phyloP scores from a whole-genome alignment of 345 rosid genomes.

The Hypericum androsaemum region DNA sequence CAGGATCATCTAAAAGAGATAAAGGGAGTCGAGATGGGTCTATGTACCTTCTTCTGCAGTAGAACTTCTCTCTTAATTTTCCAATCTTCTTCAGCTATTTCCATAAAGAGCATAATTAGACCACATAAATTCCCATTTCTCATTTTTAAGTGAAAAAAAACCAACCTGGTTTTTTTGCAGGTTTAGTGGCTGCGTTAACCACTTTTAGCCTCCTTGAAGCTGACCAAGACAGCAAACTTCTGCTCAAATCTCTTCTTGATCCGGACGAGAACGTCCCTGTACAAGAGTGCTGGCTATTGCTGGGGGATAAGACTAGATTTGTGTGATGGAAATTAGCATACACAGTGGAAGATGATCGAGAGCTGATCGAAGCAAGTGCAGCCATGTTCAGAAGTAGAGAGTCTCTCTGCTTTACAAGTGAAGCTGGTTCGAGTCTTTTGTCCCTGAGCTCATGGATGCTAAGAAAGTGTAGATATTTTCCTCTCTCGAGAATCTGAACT shows the following conservation, averaged over 20 bases:
- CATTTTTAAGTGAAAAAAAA: background rate
- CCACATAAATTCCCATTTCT: background rate
- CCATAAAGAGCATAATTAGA: constrained; percentile 26
- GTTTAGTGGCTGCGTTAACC: constrained; percentile 60
- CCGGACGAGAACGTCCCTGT: constrained; percentile 13
- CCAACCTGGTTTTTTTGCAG: constrained; percentile 83
- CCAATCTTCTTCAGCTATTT: constrained; percentile 96
- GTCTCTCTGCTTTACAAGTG: background rate
- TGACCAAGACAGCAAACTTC: constrained; percentile 11
- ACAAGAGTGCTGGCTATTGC: constrained; percentile 11
- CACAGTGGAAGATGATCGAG: constrained; percentile 13
- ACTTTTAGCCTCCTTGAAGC: constrained; percentile 29
- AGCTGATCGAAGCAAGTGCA: constrained; percentile 40
- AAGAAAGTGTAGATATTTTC: constrained; percentile 16
- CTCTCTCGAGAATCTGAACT: constrained; percentile 30
- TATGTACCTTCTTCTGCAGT: constrained; percentile 61
- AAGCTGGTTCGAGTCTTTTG: background rate
- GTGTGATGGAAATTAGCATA: constrained; percentile 26
- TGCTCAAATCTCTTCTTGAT: constrained; percentile 13
- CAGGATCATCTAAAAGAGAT: background rate
- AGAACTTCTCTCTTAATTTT: constrained; percentile 71
- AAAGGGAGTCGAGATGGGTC: background rate
- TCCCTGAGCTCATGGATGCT: no score
- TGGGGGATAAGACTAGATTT: constrained; percentile 25
- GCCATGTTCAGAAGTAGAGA: constrained; percentile 30